Base-by-base conservation (phyloP, 176 grass and related monocot genomes). In the Phoenix dactylifera region DNA sequence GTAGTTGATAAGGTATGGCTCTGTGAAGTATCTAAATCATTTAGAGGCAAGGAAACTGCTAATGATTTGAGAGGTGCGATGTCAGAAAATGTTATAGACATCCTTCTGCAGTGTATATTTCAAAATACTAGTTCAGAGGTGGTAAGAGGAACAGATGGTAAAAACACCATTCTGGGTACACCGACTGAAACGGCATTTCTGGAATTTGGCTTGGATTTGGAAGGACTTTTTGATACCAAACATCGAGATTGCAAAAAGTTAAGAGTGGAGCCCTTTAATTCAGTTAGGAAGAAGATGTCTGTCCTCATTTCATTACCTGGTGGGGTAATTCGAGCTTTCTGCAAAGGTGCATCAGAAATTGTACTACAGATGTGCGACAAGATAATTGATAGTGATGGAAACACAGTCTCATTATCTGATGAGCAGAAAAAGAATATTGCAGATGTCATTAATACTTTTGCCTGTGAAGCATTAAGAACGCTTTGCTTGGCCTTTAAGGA, bases 401-500 rank as follows among this genome's bases (percentile, higher is more conserved):
- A 69, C 59, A 52, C 76, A n/a, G 60, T 66, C 58, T 17, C 59
- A 18, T 84, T 95, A 26, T 76, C 83, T 3, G 77, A 87, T 15
- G 72, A 68, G 0, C 61, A 77, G 65, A 56, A 22, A 17, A 81
- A 62, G 72, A 65, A 60, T 17, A 82, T 95, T 52, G 18, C 75
- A 24, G 70, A 69, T 54, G 77, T 88, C 60, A 95, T 95, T 61
- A 76, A 82, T 32, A 51, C 60, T 26, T 90, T 89, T 59, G 86
- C 91, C 6, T 84, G 91, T 75, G 83, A 95, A 58, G 86, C 91
- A 24, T 70, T 95, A 57, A 78, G 91, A 73, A 95, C 91, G 7
- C 91, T 95, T 55, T 95, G 91, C 80, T 69, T 95, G 60, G 91
- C 91, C 60, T 95, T 90, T 74, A 88, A 87, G 79, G 91, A 95